phyloP scores from a whole-genome alignment of 495 filamentous ascomycete genomes.

The Penicillium herquei region DNA sequence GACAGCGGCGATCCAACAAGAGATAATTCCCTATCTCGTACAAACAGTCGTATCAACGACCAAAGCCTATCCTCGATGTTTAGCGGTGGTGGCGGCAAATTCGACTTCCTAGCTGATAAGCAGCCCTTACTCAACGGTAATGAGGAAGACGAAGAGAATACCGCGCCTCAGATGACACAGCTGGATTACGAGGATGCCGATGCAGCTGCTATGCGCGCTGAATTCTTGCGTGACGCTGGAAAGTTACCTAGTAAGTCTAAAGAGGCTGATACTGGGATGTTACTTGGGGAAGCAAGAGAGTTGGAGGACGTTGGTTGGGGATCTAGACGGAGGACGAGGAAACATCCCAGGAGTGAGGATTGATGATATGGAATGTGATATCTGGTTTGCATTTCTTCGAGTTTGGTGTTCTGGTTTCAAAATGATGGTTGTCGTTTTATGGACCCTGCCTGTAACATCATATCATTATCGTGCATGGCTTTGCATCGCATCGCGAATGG shows the following conservation, averaged over 20 bases:
- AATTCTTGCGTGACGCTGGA: slow-evolving; percentile 44
- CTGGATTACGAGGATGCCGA: slow-evolving; percentile 55
- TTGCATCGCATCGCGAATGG: slow-evolving; percentile 29
- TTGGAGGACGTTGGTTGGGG: slow-evolving; percentile 39
- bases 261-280: slow-evolving; percentile 15
- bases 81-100: slow-evolving; percentile 25
- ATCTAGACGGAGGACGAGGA: slow-evolving; percentile 37
- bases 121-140: slow-evolving; percentile 19
- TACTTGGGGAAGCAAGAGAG: slow-evolving; percentile 33
- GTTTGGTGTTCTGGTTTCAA: background rate
- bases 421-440: background rate
- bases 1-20: slow-evolving; percentile 35
- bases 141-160: slow-evolving; percentile 35
- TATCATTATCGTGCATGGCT: background rate
- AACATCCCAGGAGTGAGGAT: slow-evolving; percentile 24
- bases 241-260: slow-evolving; percentile 32
- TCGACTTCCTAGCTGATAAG: slow-evolving; percentile 30
- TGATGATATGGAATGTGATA: slow-evolving; percentile 10
- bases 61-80: slow-evolving; percentile 35
- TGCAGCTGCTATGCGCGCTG: slow-evolving; percentile 47
- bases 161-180: slow-evolving; percentile 49
- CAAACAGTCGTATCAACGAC: slow-evolving; percentile 20
- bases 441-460: background rate
- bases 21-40: slow-evolving; percentile 27
- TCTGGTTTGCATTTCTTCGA: slow-evolving; percentile 11